Percentiles rank a stretch among this genome's conserved stretches.
Evolutionary conservation across 2,329 filamentous ascomycete species (phyloP).

Genomic region (Rhynchosporium agropyri): DNA sequence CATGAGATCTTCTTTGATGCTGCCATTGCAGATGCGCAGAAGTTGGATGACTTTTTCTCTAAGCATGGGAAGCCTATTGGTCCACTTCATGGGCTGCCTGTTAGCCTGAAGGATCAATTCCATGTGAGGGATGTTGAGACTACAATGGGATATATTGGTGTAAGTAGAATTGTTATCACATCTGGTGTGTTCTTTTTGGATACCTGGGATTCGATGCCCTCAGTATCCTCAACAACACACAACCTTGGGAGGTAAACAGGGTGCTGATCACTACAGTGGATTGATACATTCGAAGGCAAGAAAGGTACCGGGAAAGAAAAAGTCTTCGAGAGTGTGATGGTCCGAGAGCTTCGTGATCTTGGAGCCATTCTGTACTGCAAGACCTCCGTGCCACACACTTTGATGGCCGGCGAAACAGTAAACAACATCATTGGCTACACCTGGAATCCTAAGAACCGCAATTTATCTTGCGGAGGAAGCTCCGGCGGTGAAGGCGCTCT

Average conservation of each 20-base stretch:
- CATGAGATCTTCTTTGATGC: slow-evolving; percentile 59
- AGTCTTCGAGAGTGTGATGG: slow-evolving; percentile 54
- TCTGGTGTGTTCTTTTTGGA: too few species aligned
- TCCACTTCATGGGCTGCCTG: slow-evolving; percentile 47
- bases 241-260: background rate
- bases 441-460: slow-evolving; percentile 40
- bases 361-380: slow-evolving; percentile 48
- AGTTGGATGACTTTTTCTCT: slow-evolving; percentile 54
- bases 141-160: slow-evolving; percentile 63
- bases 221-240: too few species aligned
- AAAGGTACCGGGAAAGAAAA: slow-evolving; percentile 53
- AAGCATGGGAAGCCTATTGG: slow-evolving; percentile 44
- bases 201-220: too few species aligned
- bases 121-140: slow-evolving; percentile 42
- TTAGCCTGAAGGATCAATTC: slow-evolving; percentile 47
- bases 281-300: slow-evolving; percentile 60
- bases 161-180: slow-evolving; percentile 19
- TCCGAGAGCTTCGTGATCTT: slow-evolving; percentile 45
- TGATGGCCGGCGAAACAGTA: slow-evolving; percentile 47
- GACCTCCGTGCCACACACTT: slow-evolving; percentile 46
- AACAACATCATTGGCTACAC: slow-evolving; percentile 50
- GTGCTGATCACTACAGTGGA: slow-evolving; percentile 46
- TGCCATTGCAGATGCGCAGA: slow-evolving; percentile 53
- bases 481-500: slow-evolving; percentile 43
- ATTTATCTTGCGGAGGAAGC: slow-evolving; percentile 38